These are phyloP conservation scores for Lagenaria siceraria DNA, from an alignment of 306 rosid genomes.

Conservation along the genomic window DNA sequence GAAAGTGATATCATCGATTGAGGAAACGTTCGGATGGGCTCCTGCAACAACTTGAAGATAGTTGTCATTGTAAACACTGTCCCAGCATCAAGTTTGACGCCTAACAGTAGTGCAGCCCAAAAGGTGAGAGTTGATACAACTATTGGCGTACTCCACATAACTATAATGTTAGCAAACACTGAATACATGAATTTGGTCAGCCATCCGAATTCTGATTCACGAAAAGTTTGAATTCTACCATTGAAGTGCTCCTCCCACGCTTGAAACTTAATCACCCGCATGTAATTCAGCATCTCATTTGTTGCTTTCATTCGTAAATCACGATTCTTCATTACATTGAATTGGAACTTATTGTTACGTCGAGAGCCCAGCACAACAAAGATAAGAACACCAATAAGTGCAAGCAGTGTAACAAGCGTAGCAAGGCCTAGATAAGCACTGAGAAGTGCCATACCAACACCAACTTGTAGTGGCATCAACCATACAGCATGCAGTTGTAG, in stretches of 20 bases:
- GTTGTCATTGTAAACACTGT: slow-evolving; percentile 74
- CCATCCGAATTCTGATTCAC: slow-evolving; percentile 62
- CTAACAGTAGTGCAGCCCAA: slow-evolving; percentile 44
- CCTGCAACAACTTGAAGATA: slow-evolving; percentile 73
- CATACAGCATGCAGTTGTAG: slow-evolving; percentile 69
- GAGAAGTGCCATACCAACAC: slow-evolving; percentile 53
- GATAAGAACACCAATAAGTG: slow-evolving; percentile 47
- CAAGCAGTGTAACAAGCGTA: slow-evolving; percentile 37
- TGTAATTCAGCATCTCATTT: slow-evolving; percentile 69
- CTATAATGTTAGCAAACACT: slow-evolving; percentile 54
- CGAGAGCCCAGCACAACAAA: slow-evolving; percentile 69
- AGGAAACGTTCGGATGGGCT: slow-evolving; percentile 82
- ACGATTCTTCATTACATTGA: slow-evolving; percentile 75
- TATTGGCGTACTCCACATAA: slow-evolving; percentile 82
- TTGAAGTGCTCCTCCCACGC: slow-evolving; percentile 76
- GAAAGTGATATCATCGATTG: slow-evolving; percentile 78
- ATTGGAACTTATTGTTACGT: slow-evolving; percentile 55
- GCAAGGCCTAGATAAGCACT: slow-evolving; percentile 46
- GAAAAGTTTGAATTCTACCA: slow-evolving; percentile 40
- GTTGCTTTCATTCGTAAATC: slow-evolving; percentile 73
- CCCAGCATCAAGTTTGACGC: slow-evolving; percentile 56
- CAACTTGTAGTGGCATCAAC: slow-evolving; percentile 78
- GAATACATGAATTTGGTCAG: slow-evolving; percentile 53
- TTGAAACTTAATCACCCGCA: slow-evolving; percentile 66
- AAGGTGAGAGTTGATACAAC: slow-evolving; percentile 73